phyloP scores from a whole-genome alignment of 805 yeast genomes.

The Saccharomycopsis synnaedendra region DNA sequence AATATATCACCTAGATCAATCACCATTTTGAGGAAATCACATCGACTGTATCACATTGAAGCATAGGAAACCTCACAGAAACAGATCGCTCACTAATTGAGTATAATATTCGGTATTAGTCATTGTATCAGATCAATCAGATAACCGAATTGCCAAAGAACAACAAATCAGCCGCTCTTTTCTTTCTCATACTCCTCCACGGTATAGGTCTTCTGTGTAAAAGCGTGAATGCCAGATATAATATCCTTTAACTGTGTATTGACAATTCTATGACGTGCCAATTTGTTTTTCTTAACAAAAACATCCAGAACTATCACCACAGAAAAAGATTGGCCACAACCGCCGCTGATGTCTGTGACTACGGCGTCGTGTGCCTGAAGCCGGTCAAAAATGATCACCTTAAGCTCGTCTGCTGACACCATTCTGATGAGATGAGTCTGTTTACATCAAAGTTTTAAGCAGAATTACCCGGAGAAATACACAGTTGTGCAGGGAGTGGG shows the following conservation, averaged over 20 bases:
- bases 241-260: conserved; percentile 74
- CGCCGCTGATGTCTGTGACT: conserved; percentile 50
- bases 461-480: too few species aligned
- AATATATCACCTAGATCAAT: too few species aligned
- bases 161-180: neutral
- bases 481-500: too few species aligned
- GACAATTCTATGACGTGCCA: conserved; percentile 79
- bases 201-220: conserved; percentile 85
- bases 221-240: conserved; percentile 83
- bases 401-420: conserved; percentile 13
- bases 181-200: conserved; percentile 68
- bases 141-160: too few species aligned
- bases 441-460: too few species aligned
- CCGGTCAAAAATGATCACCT: conserved; percentile 10
- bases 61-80: too few species aligned
- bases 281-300: conserved; percentile 73
- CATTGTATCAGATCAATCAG: too few species aligned
- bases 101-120: too few species aligned
- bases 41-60: too few species aligned
- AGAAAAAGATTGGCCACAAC: conserved; percentile 97
- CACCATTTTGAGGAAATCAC: too few species aligned
- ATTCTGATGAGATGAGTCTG: neutral
- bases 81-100: too few species aligned
- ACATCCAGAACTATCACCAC: conserved; percentile 67
- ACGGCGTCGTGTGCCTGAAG: conserved; percentile 20